phyloP scores from a whole-genome alignment of 2,329 filamentous ascomycete genomes.

The Xenoacremonium recifei region DNA sequence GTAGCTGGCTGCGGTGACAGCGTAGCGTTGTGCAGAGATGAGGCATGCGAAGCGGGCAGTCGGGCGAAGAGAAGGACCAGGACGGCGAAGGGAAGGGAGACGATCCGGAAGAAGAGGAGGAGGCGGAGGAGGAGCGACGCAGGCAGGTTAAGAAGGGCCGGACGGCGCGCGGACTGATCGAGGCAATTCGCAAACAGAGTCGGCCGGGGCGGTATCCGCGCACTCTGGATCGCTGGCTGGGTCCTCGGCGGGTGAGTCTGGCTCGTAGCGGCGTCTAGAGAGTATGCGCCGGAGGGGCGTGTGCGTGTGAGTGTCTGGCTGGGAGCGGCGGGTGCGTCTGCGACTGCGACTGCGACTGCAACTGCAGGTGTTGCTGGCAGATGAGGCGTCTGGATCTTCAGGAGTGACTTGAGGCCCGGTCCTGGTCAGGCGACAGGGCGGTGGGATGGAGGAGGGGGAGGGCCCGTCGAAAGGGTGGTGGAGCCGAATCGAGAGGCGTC shows the following conservation, averaged over 20 bases:
- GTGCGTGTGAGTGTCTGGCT: too few relatives aligned
- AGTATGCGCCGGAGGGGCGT: too few relatives aligned
- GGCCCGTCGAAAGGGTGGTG: slow-evolving; percentile 11
- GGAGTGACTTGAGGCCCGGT: slow-evolving; percentile 12
- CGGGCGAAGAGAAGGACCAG: slow-evolving; percentile 17
- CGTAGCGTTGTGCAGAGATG: slow-evolving; percentile 33
- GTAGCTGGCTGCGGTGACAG: slow-evolving; percentile 21
- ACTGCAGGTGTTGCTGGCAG: neutral
- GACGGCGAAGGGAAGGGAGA: slow-evolving; percentile 5
- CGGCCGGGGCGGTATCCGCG: slow-evolving; percentile 17
- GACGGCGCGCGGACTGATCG: slow-evolving; percentile 2
- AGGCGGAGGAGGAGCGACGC: slow-evolving; percentile 3
- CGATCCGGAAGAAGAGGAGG: slow-evolving; percentile 10
- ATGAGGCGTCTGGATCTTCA: too few relatives aligned
- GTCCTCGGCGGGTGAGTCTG: too few relatives aligned
- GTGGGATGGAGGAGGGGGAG: slow-evolving; percentile 12
- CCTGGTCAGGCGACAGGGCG: slow-evolving; percentile 23
- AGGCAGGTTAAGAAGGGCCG: slow-evolving; percentile 1
- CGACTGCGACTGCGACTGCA: neutral
- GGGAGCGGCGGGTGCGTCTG: neutral
- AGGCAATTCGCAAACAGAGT: slow-evolving; percentile 26
- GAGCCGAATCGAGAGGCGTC: slow-evolving; percentile 15
- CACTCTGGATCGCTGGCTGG: too few relatives aligned
- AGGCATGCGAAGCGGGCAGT: slow-evolving; percentile 31
- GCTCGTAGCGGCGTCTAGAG: too few relatives aligned